These are phyloP conservation scores for Pichia norvegensis DNA, from an alignment of 1,139 yeast genomes.

Conservation along the genomic window DNA sequence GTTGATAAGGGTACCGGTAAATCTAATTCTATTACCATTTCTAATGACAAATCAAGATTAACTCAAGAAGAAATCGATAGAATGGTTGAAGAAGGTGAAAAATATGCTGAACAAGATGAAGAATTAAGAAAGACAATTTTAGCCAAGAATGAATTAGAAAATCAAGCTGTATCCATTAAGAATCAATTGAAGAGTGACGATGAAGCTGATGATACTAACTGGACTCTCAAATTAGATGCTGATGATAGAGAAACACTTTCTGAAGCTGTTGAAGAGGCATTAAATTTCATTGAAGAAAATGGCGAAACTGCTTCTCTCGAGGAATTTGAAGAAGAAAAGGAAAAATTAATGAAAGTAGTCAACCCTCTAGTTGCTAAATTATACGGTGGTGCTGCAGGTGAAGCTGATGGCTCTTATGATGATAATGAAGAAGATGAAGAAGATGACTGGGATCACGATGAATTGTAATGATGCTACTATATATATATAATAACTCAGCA, in stretches of 20 bases:
- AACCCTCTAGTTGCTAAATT: conserved; percentile 90
- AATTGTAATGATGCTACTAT: conserved; percentile 25
- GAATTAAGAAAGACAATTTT: conserved; percentile 49
- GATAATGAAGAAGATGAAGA: conserved; percentile 29
- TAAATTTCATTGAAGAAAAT: conserved; percentile 86
- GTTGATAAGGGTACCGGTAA: conserved; percentile 96
- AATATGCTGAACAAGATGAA: conserved; percentile 54
- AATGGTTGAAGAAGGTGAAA: conserved; percentile 61
- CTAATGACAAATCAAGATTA: conserved; percentile 95
- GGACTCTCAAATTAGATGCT: conserved; percentile 58
- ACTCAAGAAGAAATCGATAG: conserved; percentile 60
- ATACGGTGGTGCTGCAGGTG: conserved; percentile 48
- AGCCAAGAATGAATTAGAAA: conserved; percentile 81
- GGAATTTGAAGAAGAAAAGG: conserved; percentile 91
- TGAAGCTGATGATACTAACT: conserved; percentile 28
- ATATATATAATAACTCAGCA: no score
- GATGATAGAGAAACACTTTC: conserved; percentile 86
- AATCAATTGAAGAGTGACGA: conserved; percentile 34
- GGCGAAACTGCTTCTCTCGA: conserved; percentile 78
- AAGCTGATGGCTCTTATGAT: conserved; percentile 12
- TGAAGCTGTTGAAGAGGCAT: conserved; percentile 82
- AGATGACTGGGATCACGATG: conserved; percentile 31
- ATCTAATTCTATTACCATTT: conserved; percentile 87
- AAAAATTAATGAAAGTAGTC: conserved; percentile 74
- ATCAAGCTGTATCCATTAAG: conserved; percentile 78